Percentiles rank a stretch among this genome's conserved stretches.
phyloP scores from a whole-genome alignment of 306 rosid species.

The Cicer judaicum region DNA sequence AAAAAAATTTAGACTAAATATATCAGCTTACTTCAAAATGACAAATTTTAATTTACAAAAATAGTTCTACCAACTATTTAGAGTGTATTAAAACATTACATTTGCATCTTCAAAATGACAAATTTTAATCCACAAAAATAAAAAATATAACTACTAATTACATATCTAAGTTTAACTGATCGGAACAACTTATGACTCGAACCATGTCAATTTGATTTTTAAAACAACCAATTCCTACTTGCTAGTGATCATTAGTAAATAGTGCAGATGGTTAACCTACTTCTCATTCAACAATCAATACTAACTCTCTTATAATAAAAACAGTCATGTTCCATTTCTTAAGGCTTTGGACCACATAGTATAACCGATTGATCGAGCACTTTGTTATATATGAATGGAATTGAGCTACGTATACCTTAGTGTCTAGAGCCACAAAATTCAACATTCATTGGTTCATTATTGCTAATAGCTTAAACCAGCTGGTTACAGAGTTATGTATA shows the following conservation, averaged over 20 bases:
- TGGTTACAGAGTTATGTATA: slow-evolving; percentile 5
- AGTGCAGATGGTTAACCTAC: slow-evolving; percentile 8
- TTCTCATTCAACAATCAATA: slow-evolving; percentile 29
- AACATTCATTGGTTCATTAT: slow-evolving; percentile 28
- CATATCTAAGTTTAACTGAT: too few species aligned
- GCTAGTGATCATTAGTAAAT: slow-evolving; percentile 6
- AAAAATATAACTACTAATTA: too few species aligned
- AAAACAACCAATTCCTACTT: slow-evolving; percentile 21
- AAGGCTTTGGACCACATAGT: slow-evolving; percentile 48
- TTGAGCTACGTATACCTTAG: slow-evolving; percentile 33
- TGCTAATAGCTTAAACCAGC: slow-evolving; percentile 23
- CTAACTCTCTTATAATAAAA: slow-evolving; percentile 18
- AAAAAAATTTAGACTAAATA: too few species aligned
- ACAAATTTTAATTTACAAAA: too few species aligned
- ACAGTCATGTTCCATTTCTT: background rate
- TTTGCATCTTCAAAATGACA: too few species aligned
- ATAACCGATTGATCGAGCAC: background rate
- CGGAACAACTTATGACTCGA: too few species aligned
- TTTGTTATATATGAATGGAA: slow-evolving; percentile 24
- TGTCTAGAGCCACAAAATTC: slow-evolving; percentile 40
- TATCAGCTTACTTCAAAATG: too few species aligned
- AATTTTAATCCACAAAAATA: too few species aligned
- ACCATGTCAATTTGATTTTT: too few species aligned
- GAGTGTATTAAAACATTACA: too few species aligned
- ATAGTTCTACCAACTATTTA: too few species aligned